A percentile compares a stretch with the other conserved stretches of the same genome.
phyloP scores from a whole-genome alignment of 1,284 basidiomycete genomes.

The Ustilago trichophora region DNA sequence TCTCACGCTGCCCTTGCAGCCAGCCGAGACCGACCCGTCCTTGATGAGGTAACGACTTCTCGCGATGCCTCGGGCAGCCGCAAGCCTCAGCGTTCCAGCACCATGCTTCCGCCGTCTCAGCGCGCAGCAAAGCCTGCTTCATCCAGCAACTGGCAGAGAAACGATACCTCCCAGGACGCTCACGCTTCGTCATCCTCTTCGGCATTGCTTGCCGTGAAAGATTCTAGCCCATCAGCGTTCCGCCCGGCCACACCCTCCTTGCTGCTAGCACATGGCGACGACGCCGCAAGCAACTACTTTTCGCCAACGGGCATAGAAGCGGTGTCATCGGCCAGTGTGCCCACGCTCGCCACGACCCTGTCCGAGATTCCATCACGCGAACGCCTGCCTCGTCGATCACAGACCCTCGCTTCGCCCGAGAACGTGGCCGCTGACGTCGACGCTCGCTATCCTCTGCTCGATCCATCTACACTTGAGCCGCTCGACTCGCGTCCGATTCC shows the following conservation, averaged over 20 bases:
- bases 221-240: neutral
- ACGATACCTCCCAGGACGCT: neutral
- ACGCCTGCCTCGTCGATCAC: constrained; percentile 24
- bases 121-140: constrained; percentile 5
- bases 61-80: constrained; percentile 5
- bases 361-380: neutral
- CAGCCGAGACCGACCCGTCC: constrained; percentile 20
- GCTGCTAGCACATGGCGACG: constrained; percentile 21
- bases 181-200: neutral
- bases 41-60: constrained; percentile 12
- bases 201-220: constrained; percentile 2
- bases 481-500: constrained; percentile 39
- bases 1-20: constrained; percentile 24
- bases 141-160: constrained; percentile 1
- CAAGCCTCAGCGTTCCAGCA: constrained; percentile 17
- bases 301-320: neutral
- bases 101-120: constrained; percentile 14
- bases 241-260: constrained; percentile 41
- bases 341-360: constrained; percentile 3
- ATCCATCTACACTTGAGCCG: constrained; percentile 28
- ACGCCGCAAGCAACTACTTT: constrained; percentile 10
- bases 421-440: constrained; percentile 29
- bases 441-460: constrained; percentile 13
- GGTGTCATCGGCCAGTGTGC: constrained; percentile 14
- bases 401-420: constrained; percentile 39